Conservation (phyloP, 176 grass and related monocot species). For the Triticum timopheevii region DNA sequence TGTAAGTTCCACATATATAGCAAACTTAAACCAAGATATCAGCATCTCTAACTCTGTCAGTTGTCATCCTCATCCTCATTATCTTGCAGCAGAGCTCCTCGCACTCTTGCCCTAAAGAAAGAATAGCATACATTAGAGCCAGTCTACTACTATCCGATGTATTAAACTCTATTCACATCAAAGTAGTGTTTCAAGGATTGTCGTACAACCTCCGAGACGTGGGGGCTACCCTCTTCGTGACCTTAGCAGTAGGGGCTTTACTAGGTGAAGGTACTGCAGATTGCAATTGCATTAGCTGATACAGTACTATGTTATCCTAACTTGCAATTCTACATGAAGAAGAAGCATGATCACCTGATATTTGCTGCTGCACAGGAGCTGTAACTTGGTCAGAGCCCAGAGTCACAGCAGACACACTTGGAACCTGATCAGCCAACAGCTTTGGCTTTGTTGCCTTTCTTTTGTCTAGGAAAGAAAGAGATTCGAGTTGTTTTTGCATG, state of each 20-base stretch:
- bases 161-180: conserved; percentile 30
- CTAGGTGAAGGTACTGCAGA: conserved; percentile 45
- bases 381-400: conserved; percentile 44
- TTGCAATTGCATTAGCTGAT: conserved; percentile 29
- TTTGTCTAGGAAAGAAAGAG: conserved; percentile 91
- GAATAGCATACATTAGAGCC: conserved; percentile 7
- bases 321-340: conserved; percentile 26
- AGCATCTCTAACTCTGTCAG: conserved; percentile 26
- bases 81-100: conserved; percentile 81
- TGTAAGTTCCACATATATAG: not conserved
- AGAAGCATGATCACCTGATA: conserved; percentile 48
- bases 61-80: conserved; percentile 48
- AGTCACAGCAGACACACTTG: conserved; percentile 42
- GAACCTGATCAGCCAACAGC: conserved; percentile 42
- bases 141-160: not conserved
- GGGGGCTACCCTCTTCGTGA: conserved; percentile 39
- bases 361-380: conserved; percentile 43
- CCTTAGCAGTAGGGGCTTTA: conserved; percentile 46
- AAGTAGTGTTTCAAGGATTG: not conserved
- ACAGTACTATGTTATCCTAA: not conserved
- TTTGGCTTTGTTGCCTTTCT: conserved; percentile 79
- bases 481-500: conserved; percentile 82
- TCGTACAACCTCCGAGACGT: conserved; percentile 54
- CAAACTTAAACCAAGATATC: not conserved
- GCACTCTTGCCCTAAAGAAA: conserved; percentile 53